phyloP scores from a whole-genome alignment of 805 yeast species.

The Pichia rugopelliculosa region DNA sequence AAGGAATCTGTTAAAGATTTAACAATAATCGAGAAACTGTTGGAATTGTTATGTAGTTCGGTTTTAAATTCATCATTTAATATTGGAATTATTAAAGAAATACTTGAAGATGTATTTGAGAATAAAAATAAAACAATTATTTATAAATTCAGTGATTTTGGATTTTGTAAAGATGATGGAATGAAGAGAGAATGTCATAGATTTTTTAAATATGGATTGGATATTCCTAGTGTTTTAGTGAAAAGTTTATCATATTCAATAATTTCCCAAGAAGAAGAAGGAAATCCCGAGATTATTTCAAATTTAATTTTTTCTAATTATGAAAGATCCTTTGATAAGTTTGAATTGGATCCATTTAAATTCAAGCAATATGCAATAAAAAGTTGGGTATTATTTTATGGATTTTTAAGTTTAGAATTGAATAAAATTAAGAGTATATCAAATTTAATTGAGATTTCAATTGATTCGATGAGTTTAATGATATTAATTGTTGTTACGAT shows the following conservation, averaged over 20 bases:
- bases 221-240: slow-evolving; percentile 39
- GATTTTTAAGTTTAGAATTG: slow-evolving; percentile 1
- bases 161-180: slow-evolving; percentile 36
- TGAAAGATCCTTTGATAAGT: no score
- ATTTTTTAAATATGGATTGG: slow-evolving; percentile 18
- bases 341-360: no score
- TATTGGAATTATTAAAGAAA: slow-evolving; percentile 13
- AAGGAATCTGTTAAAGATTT: not conserved
- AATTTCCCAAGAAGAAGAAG: slow-evolving; percentile 23
- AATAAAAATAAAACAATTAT: slow-evolving; percentile 33
- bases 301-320: slow-evolving; percentile 35
- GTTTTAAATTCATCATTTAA: slow-evolving; percentile 41
- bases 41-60: slow-evolving; percentile 15
- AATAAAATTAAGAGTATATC: not conserved
- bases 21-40: not conserved
- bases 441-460: not conserved
- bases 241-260: slow-evolving; percentile 43
- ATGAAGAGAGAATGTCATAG: slow-evolving; percentile 7
- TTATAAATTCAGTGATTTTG: slow-evolving; percentile 38
- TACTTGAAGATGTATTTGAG: slow-evolving; percentile 34
- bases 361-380: no score
- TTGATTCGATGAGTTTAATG: slow-evolving; percentile 2
- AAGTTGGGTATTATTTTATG: slow-evolving; percentile 15
- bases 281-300: slow-evolving; percentile 34
- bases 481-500: not conserved